Evolutionary conservation across 805 yeast species (phyloP).

Genomic region (Tetrapisispora fleetii): DNA sequence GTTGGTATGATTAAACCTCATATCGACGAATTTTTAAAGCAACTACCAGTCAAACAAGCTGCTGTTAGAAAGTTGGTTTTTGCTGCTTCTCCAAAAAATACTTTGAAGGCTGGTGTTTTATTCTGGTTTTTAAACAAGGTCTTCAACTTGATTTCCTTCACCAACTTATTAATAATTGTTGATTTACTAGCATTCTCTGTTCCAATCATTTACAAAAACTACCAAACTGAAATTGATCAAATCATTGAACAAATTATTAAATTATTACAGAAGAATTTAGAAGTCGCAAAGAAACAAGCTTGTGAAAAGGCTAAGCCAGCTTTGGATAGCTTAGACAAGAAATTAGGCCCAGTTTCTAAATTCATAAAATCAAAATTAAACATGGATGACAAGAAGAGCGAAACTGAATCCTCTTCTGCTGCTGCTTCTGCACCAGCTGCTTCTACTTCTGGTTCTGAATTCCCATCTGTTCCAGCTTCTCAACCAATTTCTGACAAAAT

Average conservation of each 20-base stretch:
- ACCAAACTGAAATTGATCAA: constrained; percentile 70
- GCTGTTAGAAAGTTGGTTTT: constrained; percentile 47
- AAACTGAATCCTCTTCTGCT: constrained; percentile 39
- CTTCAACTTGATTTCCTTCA: constrained; percentile 67
- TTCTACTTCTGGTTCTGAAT: constrained; percentile 24
- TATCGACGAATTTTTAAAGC: constrained; percentile 23
- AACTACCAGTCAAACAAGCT: constrained; percentile 43
- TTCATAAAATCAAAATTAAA: constrained; percentile 37
- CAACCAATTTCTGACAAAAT: constrained; percentile 17
- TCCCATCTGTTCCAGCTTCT: constrained; percentile 32
- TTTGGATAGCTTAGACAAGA: constrained; percentile 44
- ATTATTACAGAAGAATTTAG: constrained; percentile 42
- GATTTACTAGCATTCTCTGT: constrained; percentile 58
- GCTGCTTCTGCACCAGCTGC: constrained; percentile 36
- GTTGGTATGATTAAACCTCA: constrained; percentile 27
- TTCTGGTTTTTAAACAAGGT: constrained; percentile 59
- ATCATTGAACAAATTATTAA: constrained; percentile 39
- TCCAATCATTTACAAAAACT: constrained; percentile 64
- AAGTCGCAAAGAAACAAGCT: constrained; percentile 37
- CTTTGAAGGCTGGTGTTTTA: constrained; percentile 61
- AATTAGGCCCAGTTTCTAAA: constrained; percentile 57
- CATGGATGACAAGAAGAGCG: not conserved
- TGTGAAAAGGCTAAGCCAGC: constrained; percentile 52
- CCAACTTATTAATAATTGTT: constrained; percentile 49
- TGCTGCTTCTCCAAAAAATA: constrained; percentile 60